Percentiles rank a stretch among this genome's conserved stretches.
Evolutionary conservation across 257 asterid species (phyloP).

Genomic region (Capsicum rhomboideum): DNA sequence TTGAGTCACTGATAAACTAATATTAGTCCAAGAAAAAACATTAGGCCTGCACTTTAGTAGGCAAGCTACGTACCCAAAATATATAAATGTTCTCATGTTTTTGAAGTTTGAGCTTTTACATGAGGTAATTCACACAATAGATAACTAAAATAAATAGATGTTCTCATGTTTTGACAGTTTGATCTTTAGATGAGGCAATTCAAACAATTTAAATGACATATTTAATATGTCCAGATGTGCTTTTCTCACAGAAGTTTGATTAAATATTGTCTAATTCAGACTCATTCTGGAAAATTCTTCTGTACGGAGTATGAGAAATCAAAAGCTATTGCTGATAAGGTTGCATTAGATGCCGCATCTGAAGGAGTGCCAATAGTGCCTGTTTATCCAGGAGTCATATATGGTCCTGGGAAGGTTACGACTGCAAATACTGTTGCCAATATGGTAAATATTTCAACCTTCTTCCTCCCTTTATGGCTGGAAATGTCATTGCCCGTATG

Average conservation of each 20-base stretch:
- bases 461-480: constrained; percentile 14
- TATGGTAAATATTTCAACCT: constrained; percentile 37
- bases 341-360: constrained; percentile 71
- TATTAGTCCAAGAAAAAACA: neutral
- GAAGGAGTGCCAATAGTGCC: constrained; percentile 76
- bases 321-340: constrained; percentile 64
- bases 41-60: neutral
- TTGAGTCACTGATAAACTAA: neutral
- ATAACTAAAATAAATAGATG: neutral
- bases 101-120: neutral
- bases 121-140: neutral
- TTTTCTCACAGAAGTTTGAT: neutral
- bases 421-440: constrained; percentile 68
- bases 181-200: neutral
- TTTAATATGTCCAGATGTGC: neutral
- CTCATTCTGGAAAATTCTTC: constrained; percentile 52
- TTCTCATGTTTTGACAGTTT: neutral
- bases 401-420: constrained; percentile 86
- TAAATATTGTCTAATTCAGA: constrained; percentile 20
- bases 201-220: neutral
- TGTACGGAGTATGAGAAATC: constrained; percentile 90
- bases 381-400: constrained; percentile 90
- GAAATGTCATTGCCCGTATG: constrained; percentile 57
- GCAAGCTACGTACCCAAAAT: neutral
- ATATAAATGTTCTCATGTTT: neutral